Evolutionary conservation across 2,329 filamentous ascomycete species (phyloP).

Genomic region (Colletotrichum chrysophilum): DNA sequence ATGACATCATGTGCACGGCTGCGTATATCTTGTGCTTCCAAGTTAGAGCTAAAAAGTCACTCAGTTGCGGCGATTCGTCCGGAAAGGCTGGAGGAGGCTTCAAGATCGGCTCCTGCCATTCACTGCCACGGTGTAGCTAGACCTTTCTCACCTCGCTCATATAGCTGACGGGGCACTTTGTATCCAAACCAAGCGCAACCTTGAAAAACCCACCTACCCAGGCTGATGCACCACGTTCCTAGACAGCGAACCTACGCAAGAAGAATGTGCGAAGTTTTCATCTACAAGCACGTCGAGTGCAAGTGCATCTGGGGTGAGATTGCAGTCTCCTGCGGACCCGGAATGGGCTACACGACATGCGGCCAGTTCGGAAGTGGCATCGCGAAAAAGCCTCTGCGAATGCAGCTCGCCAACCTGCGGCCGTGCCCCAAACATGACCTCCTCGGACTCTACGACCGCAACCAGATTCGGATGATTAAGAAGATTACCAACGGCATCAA

Average conservation of each 20-base stretch:
- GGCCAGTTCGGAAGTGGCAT: slow-evolving; percentile 34
- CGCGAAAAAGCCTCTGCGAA: slow-evolving; percentile 38
- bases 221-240: background rate
- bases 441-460: slow-evolving; percentile 50
- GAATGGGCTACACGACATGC: slow-evolving; percentile 57
- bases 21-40: background rate
- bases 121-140: background rate
- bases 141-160: background rate
- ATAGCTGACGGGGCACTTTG: background rate
- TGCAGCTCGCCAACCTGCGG: slow-evolving; percentile 39
- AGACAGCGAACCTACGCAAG: background rate
- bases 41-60: background rate
- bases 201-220: background rate
- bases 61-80: background rate
- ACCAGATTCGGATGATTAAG: slow-evolving; percentile 51
- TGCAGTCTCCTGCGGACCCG: slow-evolving; percentile 49
- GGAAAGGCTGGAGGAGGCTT: background rate
- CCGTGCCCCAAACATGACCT: slow-evolving; percentile 48
- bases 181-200: background rate
- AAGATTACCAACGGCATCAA: slow-evolving; percentile 48
- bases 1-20: background rate
- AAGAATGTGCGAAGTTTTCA: slow-evolving; percentile 53
- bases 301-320: slow-evolving; percentile 58
- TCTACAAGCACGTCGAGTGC: slow-evolving; percentile 54
- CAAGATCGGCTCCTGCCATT: background rate